Evolutionary conservation across 345 rosid species (phyloP).

Genomic region (Eucalyptus sp.): DNA sequence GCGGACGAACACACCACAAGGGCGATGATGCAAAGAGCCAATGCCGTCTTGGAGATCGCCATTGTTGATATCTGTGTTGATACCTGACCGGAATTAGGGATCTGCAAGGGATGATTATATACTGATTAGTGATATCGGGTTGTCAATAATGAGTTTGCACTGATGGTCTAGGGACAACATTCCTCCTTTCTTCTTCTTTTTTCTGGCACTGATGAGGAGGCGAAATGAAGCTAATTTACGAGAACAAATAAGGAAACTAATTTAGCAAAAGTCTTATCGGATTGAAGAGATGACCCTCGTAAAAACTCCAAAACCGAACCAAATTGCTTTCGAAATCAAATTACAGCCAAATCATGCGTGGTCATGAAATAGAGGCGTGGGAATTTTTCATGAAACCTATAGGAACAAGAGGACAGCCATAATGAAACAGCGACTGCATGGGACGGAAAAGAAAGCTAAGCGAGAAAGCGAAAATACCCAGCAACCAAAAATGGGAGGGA

Average conservation of each 20-base stretch:
- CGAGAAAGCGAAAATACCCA: not conserved
- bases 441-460: not conserved
- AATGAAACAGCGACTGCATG: not conserved
- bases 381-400: not conserved
- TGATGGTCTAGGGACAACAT: not conserved
- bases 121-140: not conserved
- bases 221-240: no score
- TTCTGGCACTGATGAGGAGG: no score
- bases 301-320: not conserved
- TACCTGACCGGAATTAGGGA: not conserved
- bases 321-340: not conserved
- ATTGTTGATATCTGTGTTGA: not conserved
- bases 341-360: not conserved
- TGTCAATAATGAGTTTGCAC: not conserved
- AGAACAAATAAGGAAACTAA: no score
- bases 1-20: not conserved
- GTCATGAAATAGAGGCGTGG: not conserved
- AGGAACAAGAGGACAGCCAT: not conserved
- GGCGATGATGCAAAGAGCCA: not conserved
- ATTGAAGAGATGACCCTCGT: not conserved
- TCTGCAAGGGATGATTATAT: not conserved
- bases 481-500: not conserved
- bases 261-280: not conserved
- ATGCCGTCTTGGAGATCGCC: not conserved
- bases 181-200: no score